Conservation (phyloP, 108 stramenopile species). For the Hondaea fermentalgiana region DNA sequence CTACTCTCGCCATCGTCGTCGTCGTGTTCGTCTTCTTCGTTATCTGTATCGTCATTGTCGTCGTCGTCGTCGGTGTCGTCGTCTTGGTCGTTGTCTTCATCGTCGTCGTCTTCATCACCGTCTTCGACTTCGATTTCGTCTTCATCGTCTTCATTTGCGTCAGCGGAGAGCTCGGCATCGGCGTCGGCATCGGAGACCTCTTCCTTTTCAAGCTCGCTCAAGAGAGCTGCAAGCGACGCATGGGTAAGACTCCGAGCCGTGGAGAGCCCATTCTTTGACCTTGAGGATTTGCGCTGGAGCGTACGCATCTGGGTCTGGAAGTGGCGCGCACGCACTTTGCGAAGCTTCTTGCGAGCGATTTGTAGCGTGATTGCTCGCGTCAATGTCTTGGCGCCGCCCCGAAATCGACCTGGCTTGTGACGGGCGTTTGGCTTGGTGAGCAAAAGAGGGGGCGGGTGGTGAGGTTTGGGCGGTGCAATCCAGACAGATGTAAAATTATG, state of each 20-base stretch:
- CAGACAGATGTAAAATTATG: not conserved
- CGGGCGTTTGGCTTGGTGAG: not conserved
- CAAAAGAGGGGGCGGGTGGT: not conserved
- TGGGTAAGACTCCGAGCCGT: not conserved
- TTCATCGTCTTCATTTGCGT: not conserved
- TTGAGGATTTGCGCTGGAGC: not conserved
- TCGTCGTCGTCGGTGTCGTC: not conserved
- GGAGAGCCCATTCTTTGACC: not conserved
- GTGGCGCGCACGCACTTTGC: not conserved
- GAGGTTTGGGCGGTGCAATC: not conserved
- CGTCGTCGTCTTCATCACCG: not conserved
- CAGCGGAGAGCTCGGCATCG: not conserved
- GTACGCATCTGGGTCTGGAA: not conserved
- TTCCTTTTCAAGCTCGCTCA: not conserved
- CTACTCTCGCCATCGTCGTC: not conserved
- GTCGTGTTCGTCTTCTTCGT: not conserved
- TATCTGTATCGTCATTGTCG: not conserved
- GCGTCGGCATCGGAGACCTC: not conserved
- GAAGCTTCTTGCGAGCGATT: not conserved
- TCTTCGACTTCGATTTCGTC: not conserved
- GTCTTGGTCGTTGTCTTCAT: not conserved
- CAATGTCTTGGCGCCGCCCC: not conserved
- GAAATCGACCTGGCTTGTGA: not conserved
- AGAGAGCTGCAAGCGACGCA: not conserved
- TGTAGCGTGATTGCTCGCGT: not conserved